Percentiles rank a stretch among this genome's conserved stretches.
These are phyloP conservation scores for Nigrospora osmanthi DNA, from an alignment of 2,329 filamentous ascomycete species.

Conservation along the genomic window DNA sequence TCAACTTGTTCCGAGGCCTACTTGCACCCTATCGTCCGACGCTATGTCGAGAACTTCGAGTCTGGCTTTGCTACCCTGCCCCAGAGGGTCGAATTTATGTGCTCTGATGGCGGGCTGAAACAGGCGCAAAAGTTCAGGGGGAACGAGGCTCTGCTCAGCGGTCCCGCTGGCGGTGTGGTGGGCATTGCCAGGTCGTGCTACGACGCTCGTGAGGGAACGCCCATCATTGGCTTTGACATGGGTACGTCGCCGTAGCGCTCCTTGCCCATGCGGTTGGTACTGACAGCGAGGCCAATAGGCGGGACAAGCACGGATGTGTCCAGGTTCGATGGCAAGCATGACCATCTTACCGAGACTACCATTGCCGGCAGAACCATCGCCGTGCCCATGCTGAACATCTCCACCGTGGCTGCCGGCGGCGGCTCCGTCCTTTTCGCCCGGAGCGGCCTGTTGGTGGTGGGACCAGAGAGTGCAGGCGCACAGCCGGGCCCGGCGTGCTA, in stretches of 20 bases:
- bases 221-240: slow-evolving; percentile 64
- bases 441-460: slow-evolving; percentile 65
- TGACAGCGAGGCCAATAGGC: not conserved
- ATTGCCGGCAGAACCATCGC: slow-evolving; percentile 57
- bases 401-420: slow-evolving; percentile 53
- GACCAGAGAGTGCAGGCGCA: slow-evolving; percentile 45
- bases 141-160: slow-evolving; percentile 37
- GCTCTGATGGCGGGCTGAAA: slow-evolving; percentile 36
- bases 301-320: slow-evolving; percentile 70
- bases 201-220: slow-evolving; percentile 1
- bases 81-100: slow-evolving; percentile 61
- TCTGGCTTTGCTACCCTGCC: slow-evolving; percentile 54
- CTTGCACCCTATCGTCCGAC: slow-evolving; percentile 58
- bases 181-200: slow-evolving; percentile 4
- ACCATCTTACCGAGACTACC: slow-evolving; percentile 60
- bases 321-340: slow-evolving; percentile 45
- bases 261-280: too few relatives aligned
- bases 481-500: slow-evolving; percentile 68
- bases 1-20: slow-evolving; percentile 67
- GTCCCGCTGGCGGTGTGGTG: slow-evolving; percentile 5
- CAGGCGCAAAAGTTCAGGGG: slow-evolving; percentile 96
- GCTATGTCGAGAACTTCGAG: slow-evolving; percentile 60
- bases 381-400: slow-evolving; percentile 69
- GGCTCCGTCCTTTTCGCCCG: slow-evolving; percentile 53
- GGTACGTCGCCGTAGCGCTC: slow-evolving; percentile 8